phyloP scores from a whole-genome alignment of 2,329 filamentous ascomycete genomes.

The Fusarium odoratissimum region DNA sequence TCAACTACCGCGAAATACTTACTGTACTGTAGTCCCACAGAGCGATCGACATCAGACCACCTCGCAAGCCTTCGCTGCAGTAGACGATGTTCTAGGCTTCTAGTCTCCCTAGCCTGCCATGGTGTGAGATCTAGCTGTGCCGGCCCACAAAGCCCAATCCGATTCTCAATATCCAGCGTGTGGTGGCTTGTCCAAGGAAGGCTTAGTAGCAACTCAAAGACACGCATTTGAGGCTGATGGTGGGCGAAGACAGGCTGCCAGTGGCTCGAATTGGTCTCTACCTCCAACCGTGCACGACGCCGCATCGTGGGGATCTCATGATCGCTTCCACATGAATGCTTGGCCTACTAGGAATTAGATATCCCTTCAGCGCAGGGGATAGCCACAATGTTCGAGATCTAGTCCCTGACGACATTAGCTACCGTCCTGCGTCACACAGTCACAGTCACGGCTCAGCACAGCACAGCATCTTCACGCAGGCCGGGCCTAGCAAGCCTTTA shows the following conservation, averaged over 20 bases:
- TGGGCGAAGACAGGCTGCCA: constrained; percentile 8
- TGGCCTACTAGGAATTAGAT: constrained; percentile 26
- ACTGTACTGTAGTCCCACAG: constrained; percentile 34
- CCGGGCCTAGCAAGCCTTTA: constrained; percentile 4
- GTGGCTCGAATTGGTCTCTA: constrained; percentile 20
- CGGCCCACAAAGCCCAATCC: constrained; percentile 14
- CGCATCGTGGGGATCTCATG: constrained; percentile 46
- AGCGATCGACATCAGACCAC: constrained; percentile 45
- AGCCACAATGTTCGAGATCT: constrained; percentile 35
- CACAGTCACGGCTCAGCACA: not conserved
- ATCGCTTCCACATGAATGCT: constrained; percentile 34
- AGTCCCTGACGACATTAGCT: constrained; percentile 38
- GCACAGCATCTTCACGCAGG: constrained; percentile 9
- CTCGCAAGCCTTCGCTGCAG: constrained; percentile 40
- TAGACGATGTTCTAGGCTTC: constrained; percentile 39
- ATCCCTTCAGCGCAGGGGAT: constrained; percentile 14
- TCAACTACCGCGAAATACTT: constrained; percentile 25
- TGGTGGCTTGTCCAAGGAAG: constrained; percentile 19
- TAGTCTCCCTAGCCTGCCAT: constrained; percentile 31
- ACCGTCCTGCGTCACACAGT: constrained; percentile 14
- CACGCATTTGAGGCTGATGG: constrained; percentile 22
- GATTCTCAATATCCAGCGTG: constrained; percentile 9
- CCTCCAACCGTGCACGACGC: constrained; percentile 40
- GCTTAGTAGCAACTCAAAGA: constrained; percentile 10
- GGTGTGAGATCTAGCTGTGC: constrained; percentile 23